A percentile compares a stretch with the other conserved stretches of the same genome.
Evolutionary conservation across 202 grass and related monocot genomes (phyloP).

Genomic region (Eragrostis tef): DNA sequence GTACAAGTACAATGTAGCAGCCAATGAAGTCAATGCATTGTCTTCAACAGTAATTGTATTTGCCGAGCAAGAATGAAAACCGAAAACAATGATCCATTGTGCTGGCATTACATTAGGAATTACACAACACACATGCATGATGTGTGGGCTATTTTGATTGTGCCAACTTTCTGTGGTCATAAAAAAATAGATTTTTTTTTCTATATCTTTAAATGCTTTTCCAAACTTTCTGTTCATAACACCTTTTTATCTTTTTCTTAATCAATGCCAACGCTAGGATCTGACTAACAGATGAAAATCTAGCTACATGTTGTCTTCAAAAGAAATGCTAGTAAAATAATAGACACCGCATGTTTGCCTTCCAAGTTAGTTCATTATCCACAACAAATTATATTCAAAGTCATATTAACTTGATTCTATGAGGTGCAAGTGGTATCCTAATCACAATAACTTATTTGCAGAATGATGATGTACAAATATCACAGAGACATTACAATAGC

Average conservation of each 20-base stretch:
- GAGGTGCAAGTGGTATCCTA: slow-evolving; percentile 35
- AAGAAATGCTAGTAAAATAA: slow-evolving; percentile 13
- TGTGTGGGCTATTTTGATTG: background rate
- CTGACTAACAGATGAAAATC: slow-evolving; percentile 10
- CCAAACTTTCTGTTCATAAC: background rate
- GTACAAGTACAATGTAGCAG: background rate
- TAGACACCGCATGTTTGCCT: background rate
- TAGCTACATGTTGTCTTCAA: slow-evolving; percentile 1
- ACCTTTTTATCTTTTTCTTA: background rate
- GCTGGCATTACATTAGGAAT: slow-evolving; percentile 10
- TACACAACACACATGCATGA: background rate
- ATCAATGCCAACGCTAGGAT: slow-evolving; percentile 30
- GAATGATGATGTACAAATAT: slow-evolving; percentile 32
- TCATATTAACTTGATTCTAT: slow-evolving; percentile 12
- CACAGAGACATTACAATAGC: background rate
- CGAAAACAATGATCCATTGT: slow-evolving; percentile 9
- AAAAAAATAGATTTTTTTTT: background rate
- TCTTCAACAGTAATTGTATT: slow-evolving; percentile 20
- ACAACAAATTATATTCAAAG: slow-evolving; percentile 26
- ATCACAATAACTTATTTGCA: slow-evolving; percentile 15
- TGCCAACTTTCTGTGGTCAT: background rate
- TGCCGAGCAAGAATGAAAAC: slow-evolving; percentile 27
- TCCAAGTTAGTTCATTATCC: no score
- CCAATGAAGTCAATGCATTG: background rate
- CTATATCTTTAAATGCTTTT: no score